Percentiles rank a stretch among this genome's conserved stretches.
Conservation (phyloP, 148 eudicot species). For the Polygonum aviculare region DNA sequence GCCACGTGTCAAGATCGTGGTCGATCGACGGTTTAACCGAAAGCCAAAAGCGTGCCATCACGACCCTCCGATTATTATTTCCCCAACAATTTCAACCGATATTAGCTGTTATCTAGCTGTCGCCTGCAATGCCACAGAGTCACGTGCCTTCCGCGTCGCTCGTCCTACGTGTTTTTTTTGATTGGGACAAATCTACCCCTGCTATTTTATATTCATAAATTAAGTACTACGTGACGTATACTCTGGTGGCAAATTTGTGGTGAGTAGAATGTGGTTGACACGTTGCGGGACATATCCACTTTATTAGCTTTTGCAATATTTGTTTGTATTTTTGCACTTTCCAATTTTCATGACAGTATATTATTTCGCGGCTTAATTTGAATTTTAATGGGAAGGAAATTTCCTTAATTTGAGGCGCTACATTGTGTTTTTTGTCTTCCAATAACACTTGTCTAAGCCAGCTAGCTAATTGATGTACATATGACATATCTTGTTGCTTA, state of each 20-base stretch:
- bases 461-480: too few species aligned
- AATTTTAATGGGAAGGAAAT: neutral
- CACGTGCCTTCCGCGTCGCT: neutral
- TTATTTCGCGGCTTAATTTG: neutral
- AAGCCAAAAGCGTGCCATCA: constrained; percentile 2
- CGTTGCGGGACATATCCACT: neutral
- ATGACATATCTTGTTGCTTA: neutral
- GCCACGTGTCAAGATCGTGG: neutral
- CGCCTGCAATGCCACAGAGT: neutral
- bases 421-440: neutral
- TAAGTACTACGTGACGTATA: neutral
- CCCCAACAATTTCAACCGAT: neutral
- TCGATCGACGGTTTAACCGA: neutral
- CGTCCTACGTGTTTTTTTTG: neutral
- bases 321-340: constrained; percentile 8
- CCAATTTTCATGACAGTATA: neutral
- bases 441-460: neutral
- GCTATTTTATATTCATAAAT: neutral
- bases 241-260: neutral
- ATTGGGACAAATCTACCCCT: neutral
- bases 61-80: neutral
- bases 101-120: constrained; percentile 3
- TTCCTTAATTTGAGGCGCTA: neutral
- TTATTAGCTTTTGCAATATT: neutral
- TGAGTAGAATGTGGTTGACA: constrained; percentile 1